phyloP scores from a whole-genome alignment of 2,329 filamentous ascomycete species.

The Pseudogymnoascus sp. region DNA sequence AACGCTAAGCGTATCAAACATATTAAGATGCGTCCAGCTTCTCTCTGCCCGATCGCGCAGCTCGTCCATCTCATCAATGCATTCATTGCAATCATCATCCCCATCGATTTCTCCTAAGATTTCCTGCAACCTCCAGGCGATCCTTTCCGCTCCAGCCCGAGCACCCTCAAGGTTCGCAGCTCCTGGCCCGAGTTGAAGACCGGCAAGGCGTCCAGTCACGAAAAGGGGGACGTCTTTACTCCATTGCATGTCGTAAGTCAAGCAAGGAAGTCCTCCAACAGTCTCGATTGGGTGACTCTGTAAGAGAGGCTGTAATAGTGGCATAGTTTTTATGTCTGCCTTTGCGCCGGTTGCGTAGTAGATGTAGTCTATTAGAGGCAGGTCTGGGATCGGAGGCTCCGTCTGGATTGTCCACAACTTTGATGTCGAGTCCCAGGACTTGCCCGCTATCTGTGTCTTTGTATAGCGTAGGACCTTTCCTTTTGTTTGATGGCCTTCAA shows the following conservation, averaged over 20 bases:
- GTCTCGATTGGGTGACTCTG: constrained; percentile 53
- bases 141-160: constrained; percentile 63
- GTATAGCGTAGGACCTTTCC: constrained; percentile 50
- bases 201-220: constrained; percentile 60
- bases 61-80: not conserved
- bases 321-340: constrained; percentile 53
- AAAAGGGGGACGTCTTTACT: constrained; percentile 65
- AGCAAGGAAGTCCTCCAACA: constrained; percentile 60
- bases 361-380: constrained; percentile 39
- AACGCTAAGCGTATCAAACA: not conserved
- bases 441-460: constrained; percentile 47
- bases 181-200: constrained; percentile 62
- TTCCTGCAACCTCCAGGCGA: constrained; percentile 64
- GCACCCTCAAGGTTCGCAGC: constrained; percentile 69
- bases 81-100: not conserved
- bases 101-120: constrained; percentile 34
- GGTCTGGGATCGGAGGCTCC: constrained; percentile 41
- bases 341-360: constrained; percentile 59
- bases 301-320: constrained; percentile 54
- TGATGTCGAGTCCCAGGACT: constrained; percentile 40
- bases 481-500: constrained; percentile 50
- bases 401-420: constrained; percentile 48
- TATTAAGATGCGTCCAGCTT: not conserved
- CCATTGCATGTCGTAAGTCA: constrained; percentile 75
- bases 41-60: not conserved